A percentile compares a stretch with the other conserved stretches of the same genome.
These are phyloP conservation scores for Chaetoceros tenuissimus DNA, from an alignment of 108 stramenopile genomes.

Conservation along the genomic window DNA sequence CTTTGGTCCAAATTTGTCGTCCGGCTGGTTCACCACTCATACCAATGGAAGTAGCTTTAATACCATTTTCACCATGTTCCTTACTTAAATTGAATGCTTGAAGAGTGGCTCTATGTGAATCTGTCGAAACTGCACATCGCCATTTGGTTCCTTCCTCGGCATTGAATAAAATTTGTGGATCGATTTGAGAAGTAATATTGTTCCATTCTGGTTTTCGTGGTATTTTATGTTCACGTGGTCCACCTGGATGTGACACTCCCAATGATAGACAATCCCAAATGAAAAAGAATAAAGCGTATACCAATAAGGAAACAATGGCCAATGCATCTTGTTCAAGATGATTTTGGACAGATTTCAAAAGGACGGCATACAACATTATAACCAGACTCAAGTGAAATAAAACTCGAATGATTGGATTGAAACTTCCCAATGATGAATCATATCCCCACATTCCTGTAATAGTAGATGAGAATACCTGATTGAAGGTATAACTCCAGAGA, in stretches of 20 bases:
- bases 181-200: slow-evolving; percentile 10
- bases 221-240: slow-evolving; percentile 64
- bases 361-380: slow-evolving; percentile 17
- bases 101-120: slow-evolving; percentile 56
- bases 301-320: neutral
- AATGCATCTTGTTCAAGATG: neutral
- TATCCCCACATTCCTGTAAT: slow-evolving; percentile 53
- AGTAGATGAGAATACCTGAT: neutral
- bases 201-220: slow-evolving; percentile 55
- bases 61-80: slow-evolving; percentile 1
- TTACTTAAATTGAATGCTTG: slow-evolving; percentile 11
- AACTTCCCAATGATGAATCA: slow-evolving; percentile 59
- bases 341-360: neutral
- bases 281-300: slow-evolving; percentile 14
- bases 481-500: neutral
- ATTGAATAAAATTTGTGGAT: slow-evolving; percentile 10
- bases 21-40: slow-evolving; percentile 76
- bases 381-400: slow-evolving; percentile 18
- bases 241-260: slow-evolving; percentile 67
- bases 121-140: slow-evolving; percentile 59
- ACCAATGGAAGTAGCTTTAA: neutral
- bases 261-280: slow-evolving; percentile 21
- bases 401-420: slow-evolving; percentile 44
- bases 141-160: slow-evolving; percentile 20
- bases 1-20: slow-evolving; percentile 60